A percentile compares a stretch with the other conserved stretches of the same genome.
phyloP scores from a whole-genome alignment of 441 rosid species.

The Croton laevigatus region DNA sequence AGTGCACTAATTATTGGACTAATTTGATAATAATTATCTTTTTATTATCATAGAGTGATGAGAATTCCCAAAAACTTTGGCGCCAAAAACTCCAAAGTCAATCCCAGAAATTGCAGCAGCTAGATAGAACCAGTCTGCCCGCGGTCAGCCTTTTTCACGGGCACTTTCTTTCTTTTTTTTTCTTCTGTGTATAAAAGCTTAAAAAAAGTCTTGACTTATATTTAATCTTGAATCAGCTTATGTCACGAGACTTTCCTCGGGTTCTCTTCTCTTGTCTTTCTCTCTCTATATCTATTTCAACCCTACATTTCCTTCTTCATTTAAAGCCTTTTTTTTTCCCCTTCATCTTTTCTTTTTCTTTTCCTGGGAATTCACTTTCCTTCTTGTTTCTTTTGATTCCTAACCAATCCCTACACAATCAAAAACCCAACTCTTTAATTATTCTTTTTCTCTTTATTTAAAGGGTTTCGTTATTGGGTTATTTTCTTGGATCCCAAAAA shows the following conservation, averaged over 20 bases:
- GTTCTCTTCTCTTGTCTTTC: slow-evolving; percentile 40
- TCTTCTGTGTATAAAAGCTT: neutral
- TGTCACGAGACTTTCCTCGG: slow-evolving; percentile 73
- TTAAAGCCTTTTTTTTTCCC: neutral
- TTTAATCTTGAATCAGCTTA: slow-evolving; percentile 27
- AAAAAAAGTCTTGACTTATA: neutral
- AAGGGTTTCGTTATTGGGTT: neutral
- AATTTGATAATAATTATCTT: too few species aligned
- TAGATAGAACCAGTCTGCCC: slow-evolving; percentile 22
- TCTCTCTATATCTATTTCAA: slow-evolving; percentile 21
- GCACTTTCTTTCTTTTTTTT: slow-evolving; percentile 11
- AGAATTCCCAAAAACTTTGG: slow-evolving; percentile 21
- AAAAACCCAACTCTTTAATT: slow-evolving; percentile 25
- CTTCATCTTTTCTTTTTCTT: slow-evolving; percentile 14
- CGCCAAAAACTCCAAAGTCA: slow-evolving; percentile 26
- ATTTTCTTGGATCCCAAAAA: slow-evolving; percentile 16
- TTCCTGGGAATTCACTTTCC: slow-evolving; percentile 32
- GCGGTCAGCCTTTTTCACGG: slow-evolving; percentile 53
- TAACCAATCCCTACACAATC: slow-evolving; percentile 25
- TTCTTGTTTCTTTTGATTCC: slow-evolving; percentile 46
- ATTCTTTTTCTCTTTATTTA: slow-evolving; percentile 31
- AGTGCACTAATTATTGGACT: too few species aligned
- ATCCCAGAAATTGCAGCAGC: neutral
- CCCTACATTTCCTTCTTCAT: neutral
- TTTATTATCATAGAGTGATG: slow-evolving; percentile 8